phyloP scores from a whole-genome alignment of 192 early-diverging fungal species.

The Entomortierella lignicola region DNA sequence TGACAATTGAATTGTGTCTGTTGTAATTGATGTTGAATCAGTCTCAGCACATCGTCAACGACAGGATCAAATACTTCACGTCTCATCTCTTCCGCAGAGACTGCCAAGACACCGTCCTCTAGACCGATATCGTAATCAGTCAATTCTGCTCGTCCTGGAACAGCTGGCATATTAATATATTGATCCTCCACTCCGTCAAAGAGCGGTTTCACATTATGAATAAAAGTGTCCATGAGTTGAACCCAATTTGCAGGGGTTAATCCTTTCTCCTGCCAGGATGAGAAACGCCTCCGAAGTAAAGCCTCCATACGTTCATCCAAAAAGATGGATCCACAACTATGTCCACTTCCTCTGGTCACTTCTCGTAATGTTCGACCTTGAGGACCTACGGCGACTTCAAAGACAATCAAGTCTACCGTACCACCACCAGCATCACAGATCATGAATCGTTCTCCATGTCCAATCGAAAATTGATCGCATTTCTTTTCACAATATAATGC shows the following conservation, averaged over 20 bases:
- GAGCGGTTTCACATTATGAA: slow-evolving; percentile 62
- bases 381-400: slow-evolving; percentile 56
- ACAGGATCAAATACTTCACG: slow-evolving; percentile 68
- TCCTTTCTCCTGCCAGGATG: slow-evolving; percentile 41
- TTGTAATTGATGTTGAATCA: slow-evolving; percentile 62
- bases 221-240: slow-evolving; percentile 58
- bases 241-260: slow-evolving; percentile 34
- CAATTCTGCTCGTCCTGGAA: slow-evolving; percentile 42
- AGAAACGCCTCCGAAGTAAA: slow-evolving; percentile 48
- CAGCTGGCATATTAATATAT: slow-evolving; percentile 52
- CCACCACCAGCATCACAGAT: slow-evolving; percentile 59
- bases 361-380: slow-evolving; percentile 55
- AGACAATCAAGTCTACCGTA: slow-evolving; percentile 60
- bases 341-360: slow-evolving; percentile 59
- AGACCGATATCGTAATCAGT: slow-evolving; percentile 49
- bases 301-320: slow-evolving; percentile 58
- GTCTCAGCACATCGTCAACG: slow-evolving; percentile 59
- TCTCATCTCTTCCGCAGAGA: slow-evolving; percentile 57
- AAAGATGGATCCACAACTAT: slow-evolving; percentile 63
- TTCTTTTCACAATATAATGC: slow-evolving; percentile 52
- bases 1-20: slow-evolving; percentile 41
- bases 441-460: slow-evolving; percentile 52
- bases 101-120: slow-evolving; percentile 57
- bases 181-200: slow-evolving; percentile 57
- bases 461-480: slow-evolving; percentile 44